Evolutionary conservation across 2,329 filamentous ascomycete species (phyloP), one percentile per base, ranked within the genome.

Genomic region (Ophidiomyces ophidiicola): DNA sequence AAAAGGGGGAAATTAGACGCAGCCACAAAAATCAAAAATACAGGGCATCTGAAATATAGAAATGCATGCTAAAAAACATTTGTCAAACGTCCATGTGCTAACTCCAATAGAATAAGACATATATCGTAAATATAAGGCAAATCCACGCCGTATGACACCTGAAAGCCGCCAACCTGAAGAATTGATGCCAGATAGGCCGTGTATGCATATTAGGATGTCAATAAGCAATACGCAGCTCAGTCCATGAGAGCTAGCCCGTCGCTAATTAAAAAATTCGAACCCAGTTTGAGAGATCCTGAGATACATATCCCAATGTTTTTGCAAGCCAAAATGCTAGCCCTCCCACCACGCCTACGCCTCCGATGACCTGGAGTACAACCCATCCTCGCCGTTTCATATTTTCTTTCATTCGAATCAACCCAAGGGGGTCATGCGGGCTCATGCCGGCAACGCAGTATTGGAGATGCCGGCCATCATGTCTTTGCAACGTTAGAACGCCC

Each of bases 351-450:
- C 85, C 78, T 38, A 86, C 67, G 36, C 81, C 76, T 10, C 84
- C 81, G 15, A 87, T 59, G 4, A 92, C 65, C 55, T 87, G 81
- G 25, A 92, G 63, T 1, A 81, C 71, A 32, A 80, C 58, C 65
- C 78, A 78, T 0, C 82, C 74, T 32, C 70, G 72, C 31, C 70
- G 69, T 49, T 71, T 76, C 26, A 92, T 53, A 24, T 76, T 72
- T 14, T 80, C 75, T 2, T 74, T 73, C 46, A 86, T 71, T 45
- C 78, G 70, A 36, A 92, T 68, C 24, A 94, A 58, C 0, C 86
- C 86, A 0, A 94, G 67, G 1, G 87, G 87, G 56, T 94, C 87
- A 43, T 82, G 71, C 23, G 76, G 69, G 48, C 69, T 67, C 33
- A 70, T 48, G 14, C 60, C 44, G 3, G 51, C 34, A 25, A 43